These are phyloP conservation scores for Globisporangium viniferum DNA, from an alignment of 352 stramenopile genomes.

Conservation along the genomic window DNA sequence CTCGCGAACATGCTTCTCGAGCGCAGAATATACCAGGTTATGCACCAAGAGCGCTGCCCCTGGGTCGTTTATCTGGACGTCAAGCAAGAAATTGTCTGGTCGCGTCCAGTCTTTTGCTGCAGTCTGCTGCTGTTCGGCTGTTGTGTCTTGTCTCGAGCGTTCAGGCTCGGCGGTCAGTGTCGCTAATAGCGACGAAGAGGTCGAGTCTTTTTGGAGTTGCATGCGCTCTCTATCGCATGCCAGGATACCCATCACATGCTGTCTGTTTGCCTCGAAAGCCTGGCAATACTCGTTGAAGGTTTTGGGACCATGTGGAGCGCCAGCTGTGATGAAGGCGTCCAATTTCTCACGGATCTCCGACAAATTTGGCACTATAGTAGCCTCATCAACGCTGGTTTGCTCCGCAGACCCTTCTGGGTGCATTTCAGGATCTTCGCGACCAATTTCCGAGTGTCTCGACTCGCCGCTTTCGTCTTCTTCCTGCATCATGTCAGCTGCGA, in stretches of 20 bases:
- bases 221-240: constrained; percentile 1
- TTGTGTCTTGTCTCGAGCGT: not conserved
- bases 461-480: not conserved
- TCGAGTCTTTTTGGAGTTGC: not conserved
- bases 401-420: not conserved
- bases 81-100: constrained; percentile 49
- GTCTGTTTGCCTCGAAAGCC: constrained; percentile 23
- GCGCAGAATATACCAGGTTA: constrained; percentile 35
- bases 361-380: not conserved
- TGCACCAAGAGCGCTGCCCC: constrained; percentile 57
- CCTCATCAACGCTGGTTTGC: not conserved
- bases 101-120: constrained; percentile 25
- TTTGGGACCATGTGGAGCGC: not conserved
- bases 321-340: constrained; percentile 3
- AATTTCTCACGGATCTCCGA: constrained; percentile 8
- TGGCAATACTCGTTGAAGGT: constrained; percentile 31
- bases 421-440: not conserved
- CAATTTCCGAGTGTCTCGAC: not conserved
- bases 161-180: not conserved
- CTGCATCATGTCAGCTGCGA: constrained; percentile 14
- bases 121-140: not conserved
- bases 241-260: constrained; percentile 24
- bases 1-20: constrained; percentile 70
- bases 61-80: constrained; percentile 46
- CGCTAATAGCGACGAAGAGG: not conserved